Evolutionary conservation across 23 red algal species (phyloP).

Genomic region (Gracilariopsis chorda): DNA sequence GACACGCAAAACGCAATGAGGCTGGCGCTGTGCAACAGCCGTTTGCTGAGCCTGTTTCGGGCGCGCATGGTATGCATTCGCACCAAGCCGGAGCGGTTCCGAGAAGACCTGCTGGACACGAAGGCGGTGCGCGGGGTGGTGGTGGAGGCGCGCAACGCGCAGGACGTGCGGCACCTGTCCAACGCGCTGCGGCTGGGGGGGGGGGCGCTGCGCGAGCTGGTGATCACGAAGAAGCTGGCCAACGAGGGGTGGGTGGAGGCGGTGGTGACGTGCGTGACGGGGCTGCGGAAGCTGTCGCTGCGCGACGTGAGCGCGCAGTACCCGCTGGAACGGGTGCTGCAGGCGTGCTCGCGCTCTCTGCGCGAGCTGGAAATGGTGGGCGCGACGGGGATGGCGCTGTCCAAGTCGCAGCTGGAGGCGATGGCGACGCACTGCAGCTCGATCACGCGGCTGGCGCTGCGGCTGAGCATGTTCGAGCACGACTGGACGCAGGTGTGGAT

Average conservation of each 20-base stretch:
- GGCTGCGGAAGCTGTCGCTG: constrained; percentile 39
- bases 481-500: constrained; percentile 51
- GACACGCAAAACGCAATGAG: constrained; percentile 29
- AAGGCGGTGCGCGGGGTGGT: background rate
- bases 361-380: constrained; percentile 47
- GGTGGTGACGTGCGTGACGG: background rate
- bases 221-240: constrained; percentile 43
- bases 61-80: constrained; percentile 23
- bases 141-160: constrained; percentile 20
- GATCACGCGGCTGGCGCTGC: constrained; percentile 28
- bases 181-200: background rate
- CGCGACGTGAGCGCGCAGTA: constrained; percentile 36
- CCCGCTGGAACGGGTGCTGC: constrained; percentile 17
- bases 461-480: constrained; percentile 51
- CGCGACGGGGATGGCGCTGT: constrained; percentile 38
- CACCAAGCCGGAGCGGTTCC: constrained; percentile 27
- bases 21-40: background rate
- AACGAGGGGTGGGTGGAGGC: constrained; percentile 10
- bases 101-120: constrained; percentile 39
- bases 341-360: constrained; percentile 13
- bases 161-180: constrained; percentile 7
- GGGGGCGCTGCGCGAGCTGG: constrained; percentile 9
- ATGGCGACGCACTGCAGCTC: constrained; percentile 37
- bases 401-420: constrained; percentile 9
- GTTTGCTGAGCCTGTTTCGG: constrained; percentile 4